Evolutionary conservation across 106 monocot genomes (phyloP), one percentile per base, ranked within the genome.

Genomic region (Allium sativum): DNA sequence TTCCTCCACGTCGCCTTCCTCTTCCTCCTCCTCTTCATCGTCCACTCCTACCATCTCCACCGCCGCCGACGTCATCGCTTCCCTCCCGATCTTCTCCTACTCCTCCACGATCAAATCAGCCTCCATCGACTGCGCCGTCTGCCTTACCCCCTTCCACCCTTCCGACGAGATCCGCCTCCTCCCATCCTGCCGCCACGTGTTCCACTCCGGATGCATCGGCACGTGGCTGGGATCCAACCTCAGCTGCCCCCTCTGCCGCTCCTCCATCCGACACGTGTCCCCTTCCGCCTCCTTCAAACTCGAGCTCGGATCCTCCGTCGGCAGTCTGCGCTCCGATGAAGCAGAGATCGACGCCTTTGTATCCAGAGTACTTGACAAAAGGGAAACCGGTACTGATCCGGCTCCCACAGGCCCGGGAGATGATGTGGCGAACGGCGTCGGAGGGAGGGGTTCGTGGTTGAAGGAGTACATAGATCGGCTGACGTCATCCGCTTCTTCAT

Each of bases 151-250:
- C 18, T 88, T 98, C 72, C 64, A 53, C 5, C 82, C 79, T 12
- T 16, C 65, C 55, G 91, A 87, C 65, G 78, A 88, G 71, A 91
- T 98, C 71, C 90, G 96, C 54, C 84, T 98, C 62, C 84, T 98
- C 45, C 96, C 96, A 0, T 65, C 88, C n/a, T 98, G 96, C 69
- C 75, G 80, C 64, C 96, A 98, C 72, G 96, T 85, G 57, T 98
- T 98, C 84, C 96, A 98, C 65, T 62, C 84, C 44, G 18, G 65
- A 14, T 98, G 96, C 87, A 70, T 98, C 70, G 96, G 91, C 80
- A 74, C 79, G n/a, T 98, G 96, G 96, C 80, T 98, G 69, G 62
- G 68, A 43, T 80, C 84, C 73, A 88, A 80, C 7, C 78, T 78
- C 7, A 85, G 88, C 8, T 98, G 96, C 65, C 96, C 96, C 18